Evolutionary conservation across 140 eudicot genomes (phyloP).

Genomic region (Erigeron philadelphicus): DNA sequence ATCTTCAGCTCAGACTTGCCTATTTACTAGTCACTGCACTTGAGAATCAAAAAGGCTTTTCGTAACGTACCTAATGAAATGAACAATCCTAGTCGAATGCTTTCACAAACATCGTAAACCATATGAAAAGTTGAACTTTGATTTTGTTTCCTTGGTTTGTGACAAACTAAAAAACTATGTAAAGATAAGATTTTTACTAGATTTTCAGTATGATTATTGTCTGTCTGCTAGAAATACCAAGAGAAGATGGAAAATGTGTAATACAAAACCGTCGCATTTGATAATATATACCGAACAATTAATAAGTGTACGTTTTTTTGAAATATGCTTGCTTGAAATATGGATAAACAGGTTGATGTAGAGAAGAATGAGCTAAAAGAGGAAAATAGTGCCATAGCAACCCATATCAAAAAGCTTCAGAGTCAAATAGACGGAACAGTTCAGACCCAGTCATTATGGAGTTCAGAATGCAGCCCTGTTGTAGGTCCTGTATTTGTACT

Average conservation of each 20-base stretch:
- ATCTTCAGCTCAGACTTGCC: neutral
- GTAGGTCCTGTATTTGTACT: constrained; percentile 40
- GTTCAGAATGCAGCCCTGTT: constrained; percentile 26
- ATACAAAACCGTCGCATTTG: neutral
- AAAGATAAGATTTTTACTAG: neutral
- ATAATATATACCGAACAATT: no score
- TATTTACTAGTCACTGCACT: neutral
- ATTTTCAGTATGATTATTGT: neutral
- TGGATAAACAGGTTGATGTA: constrained; percentile 42
- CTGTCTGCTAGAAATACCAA: neutral
- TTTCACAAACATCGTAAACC: neutral
- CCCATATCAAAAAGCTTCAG: constrained; percentile 50
- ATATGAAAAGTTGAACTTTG: no score
- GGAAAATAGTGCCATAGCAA: constrained; percentile 50
- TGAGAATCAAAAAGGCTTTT: neutral
- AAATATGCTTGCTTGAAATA: constrained; percentile 4
- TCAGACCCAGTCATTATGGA: constrained; percentile 31
- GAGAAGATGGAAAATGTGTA: constrained; percentile 2
- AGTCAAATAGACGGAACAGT: constrained; percentile 40
- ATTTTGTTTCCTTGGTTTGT: neutral
- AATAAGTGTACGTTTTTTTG: neutral
- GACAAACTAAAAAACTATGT: neutral
- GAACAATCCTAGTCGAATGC: neutral
- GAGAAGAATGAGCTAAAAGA: constrained; percentile 71
- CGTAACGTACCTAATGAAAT: neutral